Base-by-base conservation (phyloP, 345 rosid species). In the Euclidium syriacum region DNA sequence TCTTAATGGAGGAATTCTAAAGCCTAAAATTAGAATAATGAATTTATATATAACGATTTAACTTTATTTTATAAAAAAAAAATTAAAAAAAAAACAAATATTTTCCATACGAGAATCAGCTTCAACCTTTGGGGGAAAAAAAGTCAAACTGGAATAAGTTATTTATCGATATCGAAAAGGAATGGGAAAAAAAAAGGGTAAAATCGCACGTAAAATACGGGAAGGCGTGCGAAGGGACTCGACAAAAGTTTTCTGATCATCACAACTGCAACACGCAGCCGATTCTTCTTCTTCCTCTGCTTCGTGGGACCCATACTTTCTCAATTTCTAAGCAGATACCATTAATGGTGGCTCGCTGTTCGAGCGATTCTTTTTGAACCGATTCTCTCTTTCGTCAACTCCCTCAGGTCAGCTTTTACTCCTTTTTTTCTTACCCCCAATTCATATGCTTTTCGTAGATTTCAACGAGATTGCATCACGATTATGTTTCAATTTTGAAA, bases 211-310 rank as follows among this genome's bases (percentile, higher is more conserved):
- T 34, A 69, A 48, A 55, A 70, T 2, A 47, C 23, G 74, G 58
- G 52, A 44, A 70, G 19, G 68, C 22, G 62, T 53, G 55, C 22
- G 55, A 70, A 42, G 7, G 24, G 69, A 70, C 70, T 1, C 14
- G 9, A 36, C 55, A 64, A 7, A n/a, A 1, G 36, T 18, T 32
- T 43, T 51, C 75, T 38, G 78, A 46, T 54, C 34, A 65, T 66
- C 78, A 52, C 82, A 66, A 75, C 78, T 80, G 63, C 76, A 46
- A 82, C 82, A 77, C 82, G 82, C 66, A 68, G 79, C 16, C 41
- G 14, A 44, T 10, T 20, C 26, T 10, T 16, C 38, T 15, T 30
- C 25, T 19, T 38, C 50, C n/a, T 38, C 58, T 12, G 24, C 44
- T 14, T 29, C 43, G 43, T 39, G 43, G 43, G 43, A 39, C 43